phyloP scores from a whole-genome alignment of 2,329 filamentous ascomycete species.

The Scedosporium minutisporum region DNA sequence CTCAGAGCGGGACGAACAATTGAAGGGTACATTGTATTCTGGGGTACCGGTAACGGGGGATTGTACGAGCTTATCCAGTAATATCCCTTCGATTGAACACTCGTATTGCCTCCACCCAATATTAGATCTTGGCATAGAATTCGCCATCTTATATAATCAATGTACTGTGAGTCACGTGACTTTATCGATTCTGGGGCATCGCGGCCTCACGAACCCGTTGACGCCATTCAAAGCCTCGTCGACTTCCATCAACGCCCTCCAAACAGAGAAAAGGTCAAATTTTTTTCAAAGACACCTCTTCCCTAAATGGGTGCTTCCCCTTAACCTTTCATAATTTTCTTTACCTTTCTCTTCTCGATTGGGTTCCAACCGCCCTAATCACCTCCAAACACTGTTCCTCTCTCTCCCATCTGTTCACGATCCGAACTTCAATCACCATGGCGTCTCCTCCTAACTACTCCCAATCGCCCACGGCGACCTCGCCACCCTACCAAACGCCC shows the following conservation, averaged over 20 bases:
- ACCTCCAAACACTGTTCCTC: neutral
- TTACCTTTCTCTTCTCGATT: neutral
- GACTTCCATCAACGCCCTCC: too few species aligned
- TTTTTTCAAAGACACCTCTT: too few species aligned
- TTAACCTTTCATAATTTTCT: too few species aligned
- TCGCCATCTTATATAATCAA: neutral
- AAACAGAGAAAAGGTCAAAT: too few species aligned
- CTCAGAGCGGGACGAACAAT: neutral
- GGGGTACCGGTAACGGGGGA: neutral
- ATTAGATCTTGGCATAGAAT: too few species aligned
- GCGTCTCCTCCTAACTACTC: constrained; percentile 42
- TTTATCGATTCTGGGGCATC: neutral
- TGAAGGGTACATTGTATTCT: neutral
- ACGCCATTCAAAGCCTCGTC: neutral
- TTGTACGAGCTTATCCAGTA: too few species aligned
- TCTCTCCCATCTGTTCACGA: neutral
- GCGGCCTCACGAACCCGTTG: neutral
- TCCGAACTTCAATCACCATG: constrained; percentile 21
- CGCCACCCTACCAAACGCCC: constrained; percentile 43
- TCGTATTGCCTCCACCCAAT: too few species aligned
- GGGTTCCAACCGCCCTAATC: neutral
- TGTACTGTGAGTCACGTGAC: neutral
- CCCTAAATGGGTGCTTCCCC: too few species aligned
- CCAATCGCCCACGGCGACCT: constrained; percentile 42
- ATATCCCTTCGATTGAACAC: too few species aligned